Evolutionary conservation across 345 rosid genomes (phyloP).

Genomic region (Luvunga scandens): DNA sequence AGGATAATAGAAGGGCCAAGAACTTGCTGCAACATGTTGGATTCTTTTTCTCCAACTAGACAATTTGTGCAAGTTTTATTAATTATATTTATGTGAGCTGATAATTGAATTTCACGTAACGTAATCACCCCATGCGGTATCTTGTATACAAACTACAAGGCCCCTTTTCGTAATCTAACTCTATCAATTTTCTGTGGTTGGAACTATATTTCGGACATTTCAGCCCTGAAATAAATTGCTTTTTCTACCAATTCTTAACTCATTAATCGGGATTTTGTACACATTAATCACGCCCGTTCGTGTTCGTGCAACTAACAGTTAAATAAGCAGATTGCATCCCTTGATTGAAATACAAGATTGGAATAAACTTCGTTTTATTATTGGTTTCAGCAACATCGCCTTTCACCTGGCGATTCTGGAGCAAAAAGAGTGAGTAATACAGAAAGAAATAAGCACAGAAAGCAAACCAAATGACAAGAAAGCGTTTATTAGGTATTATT

Average conservation of each 20-base stretch:
- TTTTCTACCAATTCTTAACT: background rate
- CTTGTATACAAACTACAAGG: background rate
- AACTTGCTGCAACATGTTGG: conserved; percentile 14
- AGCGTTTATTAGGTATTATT: background rate
- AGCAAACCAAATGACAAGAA: background rate
- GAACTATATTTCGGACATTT: background rate
- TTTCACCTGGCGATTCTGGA: background rate
- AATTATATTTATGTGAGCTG: background rate
- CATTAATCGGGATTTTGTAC: background rate
- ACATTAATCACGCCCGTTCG: background rate
- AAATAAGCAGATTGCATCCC: background rate
- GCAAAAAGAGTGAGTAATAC: background rate
- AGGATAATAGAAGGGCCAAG: background rate
- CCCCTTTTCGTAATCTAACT: conserved; percentile 2
- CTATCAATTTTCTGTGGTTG: background rate
- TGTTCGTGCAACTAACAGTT: background rate
- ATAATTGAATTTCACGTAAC: background rate
- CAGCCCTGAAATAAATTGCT: background rate
- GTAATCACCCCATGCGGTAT: background rate
- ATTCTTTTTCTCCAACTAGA: conserved; percentile 27
- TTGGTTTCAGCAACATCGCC: background rate
- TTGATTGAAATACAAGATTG: background rate
- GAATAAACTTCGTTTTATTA: background rate
- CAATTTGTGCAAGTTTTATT: conserved; percentile 6
- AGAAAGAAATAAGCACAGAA: background rate